phyloP scores from a whole-genome alignment of 805 yeast genomes.

The Ogataea methylovora region DNA sequence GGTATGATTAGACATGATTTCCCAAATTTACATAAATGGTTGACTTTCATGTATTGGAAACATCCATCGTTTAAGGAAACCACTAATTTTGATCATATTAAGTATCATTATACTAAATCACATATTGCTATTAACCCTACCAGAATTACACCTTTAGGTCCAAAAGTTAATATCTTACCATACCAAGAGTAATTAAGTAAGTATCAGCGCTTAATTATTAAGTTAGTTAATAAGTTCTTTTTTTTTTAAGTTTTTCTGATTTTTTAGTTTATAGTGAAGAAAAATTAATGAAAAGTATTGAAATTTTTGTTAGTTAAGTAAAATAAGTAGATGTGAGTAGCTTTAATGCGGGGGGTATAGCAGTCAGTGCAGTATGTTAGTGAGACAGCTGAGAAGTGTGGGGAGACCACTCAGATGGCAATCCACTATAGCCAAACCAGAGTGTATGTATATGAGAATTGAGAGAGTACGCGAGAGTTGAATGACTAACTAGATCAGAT shows the following conservation, averaged over 20 bases:
- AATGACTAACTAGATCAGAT: conserved; percentile 1
- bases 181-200: no score
- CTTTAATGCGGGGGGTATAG: no score
- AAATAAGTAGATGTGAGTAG: no score
- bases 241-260: not conserved
- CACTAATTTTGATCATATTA: conserved; percentile 85
- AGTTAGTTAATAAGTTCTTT: not conserved
- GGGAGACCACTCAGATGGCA: no score
- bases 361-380: no score
- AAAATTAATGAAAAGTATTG: no score
- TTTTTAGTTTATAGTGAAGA: conserved; percentile 4
- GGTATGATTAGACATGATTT: conserved; percentile 72
- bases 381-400: no score
- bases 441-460: not conserved
- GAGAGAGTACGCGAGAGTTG: no score
- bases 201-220: not conserved
- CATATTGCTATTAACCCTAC: conserved; percentile 75
- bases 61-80: conserved; percentile 66
- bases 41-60: conserved; percentile 78
- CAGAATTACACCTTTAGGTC: conserved; percentile 84
- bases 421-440: not conserved
- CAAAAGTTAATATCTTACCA: conserved; percentile 69
- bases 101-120: conserved; percentile 82
- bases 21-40: conserved; percentile 75
- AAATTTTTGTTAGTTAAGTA: no score